phyloP scores from a whole-genome alignment of 2,329 filamentous ascomycete species.

The Chalaropsis thielavioides region DNA sequence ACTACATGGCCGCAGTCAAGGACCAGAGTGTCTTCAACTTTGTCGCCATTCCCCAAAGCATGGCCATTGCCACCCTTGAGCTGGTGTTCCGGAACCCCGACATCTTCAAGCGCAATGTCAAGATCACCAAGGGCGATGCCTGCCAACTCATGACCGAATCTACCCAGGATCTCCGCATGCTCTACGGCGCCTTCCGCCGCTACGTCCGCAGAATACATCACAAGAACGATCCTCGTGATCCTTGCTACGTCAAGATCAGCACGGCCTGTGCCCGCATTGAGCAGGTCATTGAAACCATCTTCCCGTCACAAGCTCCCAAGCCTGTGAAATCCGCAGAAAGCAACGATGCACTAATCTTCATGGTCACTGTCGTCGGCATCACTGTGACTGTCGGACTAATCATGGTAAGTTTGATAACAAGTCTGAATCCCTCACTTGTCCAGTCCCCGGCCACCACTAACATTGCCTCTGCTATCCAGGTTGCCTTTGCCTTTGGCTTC shows the following conservation, averaged over 20 bases:
- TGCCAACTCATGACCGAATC: constrained; percentile 85
- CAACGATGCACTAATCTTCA: constrained; percentile 50
- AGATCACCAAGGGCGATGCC: constrained; percentile 90
- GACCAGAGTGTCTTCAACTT: constrained; percentile 99
- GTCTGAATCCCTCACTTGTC: neutral
- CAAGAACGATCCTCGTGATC: constrained; percentile 89
- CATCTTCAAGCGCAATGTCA: constrained; percentile 77
- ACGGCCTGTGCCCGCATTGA: constrained; percentile 78
- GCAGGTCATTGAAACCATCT: constrained; percentile 87
- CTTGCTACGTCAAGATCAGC: constrained; percentile 84
- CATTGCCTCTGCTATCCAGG: neutral
- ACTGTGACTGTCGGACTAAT: constrained; percentile 54
- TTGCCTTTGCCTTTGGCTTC: constrained; percentile 16
- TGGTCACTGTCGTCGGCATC: constrained; percentile 50
- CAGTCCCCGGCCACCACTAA: neutral
- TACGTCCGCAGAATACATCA: constrained; percentile 72
- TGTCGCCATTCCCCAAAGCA: constrained; percentile 86
- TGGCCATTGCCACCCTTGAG: constrained; percentile 93
- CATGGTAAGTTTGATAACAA: constrained; percentile 51
- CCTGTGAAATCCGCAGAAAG: constrained; percentile 32
- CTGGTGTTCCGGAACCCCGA: constrained; percentile 80
- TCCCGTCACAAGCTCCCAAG: constrained; percentile 54
- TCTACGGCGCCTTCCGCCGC: constrained; percentile 67
- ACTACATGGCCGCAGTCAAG: constrained; percentile 86
- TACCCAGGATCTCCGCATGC: constrained; percentile 71